phyloP scores from a whole-genome alignment of 441 rosid species.

The Gossypium schwendimanii region DNA sequence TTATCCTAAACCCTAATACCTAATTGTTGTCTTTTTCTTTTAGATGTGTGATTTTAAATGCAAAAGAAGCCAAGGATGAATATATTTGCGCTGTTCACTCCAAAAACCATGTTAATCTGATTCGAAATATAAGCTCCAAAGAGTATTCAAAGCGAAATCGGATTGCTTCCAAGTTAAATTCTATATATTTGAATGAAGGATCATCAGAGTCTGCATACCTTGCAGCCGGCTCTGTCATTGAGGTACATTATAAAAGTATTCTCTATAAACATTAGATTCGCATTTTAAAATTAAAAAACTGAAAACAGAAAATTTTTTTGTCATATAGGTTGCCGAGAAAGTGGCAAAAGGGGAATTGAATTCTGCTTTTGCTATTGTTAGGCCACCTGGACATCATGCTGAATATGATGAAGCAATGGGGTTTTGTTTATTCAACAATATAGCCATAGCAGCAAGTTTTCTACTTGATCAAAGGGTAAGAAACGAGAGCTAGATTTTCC shows the following conservation, averaged over 20 bases:
- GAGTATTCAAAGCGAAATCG: constrained; percentile 38
- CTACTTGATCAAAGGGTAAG: constrained; percentile 64
- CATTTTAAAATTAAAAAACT: neutral
- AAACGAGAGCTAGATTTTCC: constrained; percentile 26
- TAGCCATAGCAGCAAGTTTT: constrained; percentile 76
- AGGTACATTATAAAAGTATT: constrained; percentile 34
- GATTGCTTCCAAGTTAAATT: constrained; percentile 54
- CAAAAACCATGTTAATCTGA: constrained; percentile 51
- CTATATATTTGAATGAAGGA: constrained; percentile 74
- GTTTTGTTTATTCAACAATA: constrained; percentile 85
- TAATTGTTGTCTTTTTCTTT: constrained; percentile 11
- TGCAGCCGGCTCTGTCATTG: constrained; percentile 80
- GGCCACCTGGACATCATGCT: constrained; percentile 99
- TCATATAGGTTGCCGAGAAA: constrained; percentile 53
- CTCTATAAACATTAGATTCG: neutral
- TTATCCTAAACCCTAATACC: neutral
- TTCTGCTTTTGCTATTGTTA: constrained; percentile 75
- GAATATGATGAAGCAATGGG: constrained; percentile 85
- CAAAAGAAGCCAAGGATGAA: constrained; percentile 62
- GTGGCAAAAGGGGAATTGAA: constrained; percentile 76
- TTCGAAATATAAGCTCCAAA: constrained; percentile 59
- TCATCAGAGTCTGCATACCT: constrained; percentile 83
- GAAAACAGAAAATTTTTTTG: neutral
- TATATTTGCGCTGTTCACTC: constrained; percentile 56
- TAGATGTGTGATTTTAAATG: constrained; percentile 69